Evolutionary conservation across 768 basidiomycete genomes (phyloP).

Genomic region (Terana coerulea): DNA sequence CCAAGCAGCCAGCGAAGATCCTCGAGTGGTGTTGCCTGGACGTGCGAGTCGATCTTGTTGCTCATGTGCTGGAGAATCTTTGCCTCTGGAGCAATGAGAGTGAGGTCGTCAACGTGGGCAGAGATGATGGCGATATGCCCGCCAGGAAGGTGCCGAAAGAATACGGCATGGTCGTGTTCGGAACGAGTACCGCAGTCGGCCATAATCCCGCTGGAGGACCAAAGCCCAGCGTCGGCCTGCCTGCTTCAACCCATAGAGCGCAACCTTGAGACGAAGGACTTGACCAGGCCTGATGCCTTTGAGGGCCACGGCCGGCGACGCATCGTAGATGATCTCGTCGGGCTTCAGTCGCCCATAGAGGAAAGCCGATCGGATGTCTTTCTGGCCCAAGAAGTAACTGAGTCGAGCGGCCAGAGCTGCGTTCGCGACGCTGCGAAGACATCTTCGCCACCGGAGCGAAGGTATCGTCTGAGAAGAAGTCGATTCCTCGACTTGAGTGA

Average conservation of each 20-base stretch:
- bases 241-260: constrained; percentile 7
- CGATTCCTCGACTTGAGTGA: constrained; percentile 25
- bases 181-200: not conserved
- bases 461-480: constrained; percentile 19
- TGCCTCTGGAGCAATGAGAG: not conserved
- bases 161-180: constrained; percentile 10
- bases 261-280: not conserved
- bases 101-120: constrained; percentile 6
- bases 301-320: constrained; percentile 4
- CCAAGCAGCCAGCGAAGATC: constrained; percentile 19
- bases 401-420: constrained; percentile 24
- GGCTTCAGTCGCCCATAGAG: constrained; percentile 19
- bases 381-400: constrained; percentile 24
- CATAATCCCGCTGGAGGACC: not conserved
- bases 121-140: not conserved
- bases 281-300: not conserved
- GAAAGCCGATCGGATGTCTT: constrained; percentile 31
- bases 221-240: constrained; percentile 12
- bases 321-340: constrained; percentile 10
- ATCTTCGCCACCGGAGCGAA: constrained; percentile 31
- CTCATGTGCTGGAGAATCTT: not conserved
- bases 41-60: not conserved
- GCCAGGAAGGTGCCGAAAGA: not conserved
- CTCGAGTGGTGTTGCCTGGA: constrained; percentile 9
- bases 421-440: constrained; percentile 21